phyloP scores from a whole-genome alignment of 2,329 filamentous ascomycete genomes.

The Fusarium pseudoanthophilum region DNA sequence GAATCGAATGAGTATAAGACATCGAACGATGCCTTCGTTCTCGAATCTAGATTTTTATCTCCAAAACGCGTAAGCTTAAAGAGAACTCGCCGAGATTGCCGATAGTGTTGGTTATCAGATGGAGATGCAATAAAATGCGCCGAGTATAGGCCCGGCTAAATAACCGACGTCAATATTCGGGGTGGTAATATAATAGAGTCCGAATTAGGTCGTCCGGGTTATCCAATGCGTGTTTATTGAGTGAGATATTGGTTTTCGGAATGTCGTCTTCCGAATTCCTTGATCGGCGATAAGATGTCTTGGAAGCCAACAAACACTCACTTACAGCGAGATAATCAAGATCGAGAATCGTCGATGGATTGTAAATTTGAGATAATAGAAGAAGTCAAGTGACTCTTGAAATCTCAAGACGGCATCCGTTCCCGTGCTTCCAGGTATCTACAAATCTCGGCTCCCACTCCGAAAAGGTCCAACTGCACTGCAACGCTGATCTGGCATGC shows the following conservation, averaged over 20 bases:
- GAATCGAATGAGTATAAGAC: not conserved
- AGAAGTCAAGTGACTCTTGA: not conserved
- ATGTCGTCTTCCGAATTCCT: conserved; percentile 19
- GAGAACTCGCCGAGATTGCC: not conserved
- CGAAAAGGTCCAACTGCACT: conserved; percentile 1
- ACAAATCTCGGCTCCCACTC: conserved; percentile 1
- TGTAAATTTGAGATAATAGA: not conserved
- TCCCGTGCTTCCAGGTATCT: conserved; percentile 7
- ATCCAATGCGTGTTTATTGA: not conserved
- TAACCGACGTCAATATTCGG: not conserved
- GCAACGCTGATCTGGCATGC: not conserved
- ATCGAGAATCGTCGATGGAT: not conserved
- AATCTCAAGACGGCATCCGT: not conserved
- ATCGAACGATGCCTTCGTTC: not conserved
- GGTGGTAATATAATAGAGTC: not conserved
- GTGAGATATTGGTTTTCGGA: not conserved
- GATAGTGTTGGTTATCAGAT: not conserved
- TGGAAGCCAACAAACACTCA: not conserved
- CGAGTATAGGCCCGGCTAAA: not conserved
- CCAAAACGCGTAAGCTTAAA: not conserved
- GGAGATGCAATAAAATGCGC: not conserved
- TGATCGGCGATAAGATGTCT: conserved; percentile 8
- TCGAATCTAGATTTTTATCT: not conserved
- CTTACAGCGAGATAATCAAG: not conserved
- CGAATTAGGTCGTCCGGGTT: not conserved